These are phyloP conservation scores for Clonostachys rhizophaga DNA, from an alignment of 2,329 filamentous ascomycete species.

Conservation along the genomic window DNA sequence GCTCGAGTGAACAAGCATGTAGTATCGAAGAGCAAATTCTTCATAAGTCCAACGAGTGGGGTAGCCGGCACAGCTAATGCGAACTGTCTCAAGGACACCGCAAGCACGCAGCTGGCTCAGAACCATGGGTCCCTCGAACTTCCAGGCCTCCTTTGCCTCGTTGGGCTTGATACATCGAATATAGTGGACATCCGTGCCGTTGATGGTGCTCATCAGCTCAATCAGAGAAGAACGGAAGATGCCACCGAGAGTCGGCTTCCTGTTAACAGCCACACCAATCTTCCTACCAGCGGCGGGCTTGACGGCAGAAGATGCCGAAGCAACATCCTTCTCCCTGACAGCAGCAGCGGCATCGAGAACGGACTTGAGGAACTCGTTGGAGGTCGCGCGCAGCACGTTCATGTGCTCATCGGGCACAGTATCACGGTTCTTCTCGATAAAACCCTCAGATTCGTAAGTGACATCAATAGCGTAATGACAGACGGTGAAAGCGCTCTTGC, in stretches of 20 bases:
- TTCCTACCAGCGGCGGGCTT: constrained; percentile 78
- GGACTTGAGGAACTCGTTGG: constrained; percentile 77
- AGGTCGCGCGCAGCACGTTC: constrained; percentile 81
- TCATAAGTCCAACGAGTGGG: constrained; percentile 98
- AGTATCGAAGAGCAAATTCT: constrained; percentile 95
- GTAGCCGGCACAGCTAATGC: constrained; percentile 96
- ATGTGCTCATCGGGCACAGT: constrained; percentile 98
- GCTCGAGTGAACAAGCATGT: constrained; percentile 89
- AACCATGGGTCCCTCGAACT: constrained; percentile 98
- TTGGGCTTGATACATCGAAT: constrained; percentile 99
- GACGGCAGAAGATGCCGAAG: constrained; percentile 61
- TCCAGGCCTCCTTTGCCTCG: constrained; percentile 94
- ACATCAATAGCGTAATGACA: constrained; percentile 98
- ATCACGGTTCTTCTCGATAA: constrained; percentile 99
- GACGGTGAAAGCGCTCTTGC: constrained; percentile 95
- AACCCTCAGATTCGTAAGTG: constrained; percentile 97
- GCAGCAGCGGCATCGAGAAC: constrained; percentile 82
- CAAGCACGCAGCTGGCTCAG: constrained; percentile 94
- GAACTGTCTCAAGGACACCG: constrained; percentile 96
- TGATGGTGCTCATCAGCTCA: constrained; percentile 96
- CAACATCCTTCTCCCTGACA: constrained; percentile 84
- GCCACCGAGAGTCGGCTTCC: constrained; percentile 94
- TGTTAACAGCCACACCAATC: constrained; percentile 86
- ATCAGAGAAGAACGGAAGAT: constrained; percentile 99
- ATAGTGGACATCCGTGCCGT: constrained; percentile 97